phyloP scores from a whole-genome alignment of 2,329 filamentous ascomycete genomes.

The Akanthomyces lecanii region DNA sequence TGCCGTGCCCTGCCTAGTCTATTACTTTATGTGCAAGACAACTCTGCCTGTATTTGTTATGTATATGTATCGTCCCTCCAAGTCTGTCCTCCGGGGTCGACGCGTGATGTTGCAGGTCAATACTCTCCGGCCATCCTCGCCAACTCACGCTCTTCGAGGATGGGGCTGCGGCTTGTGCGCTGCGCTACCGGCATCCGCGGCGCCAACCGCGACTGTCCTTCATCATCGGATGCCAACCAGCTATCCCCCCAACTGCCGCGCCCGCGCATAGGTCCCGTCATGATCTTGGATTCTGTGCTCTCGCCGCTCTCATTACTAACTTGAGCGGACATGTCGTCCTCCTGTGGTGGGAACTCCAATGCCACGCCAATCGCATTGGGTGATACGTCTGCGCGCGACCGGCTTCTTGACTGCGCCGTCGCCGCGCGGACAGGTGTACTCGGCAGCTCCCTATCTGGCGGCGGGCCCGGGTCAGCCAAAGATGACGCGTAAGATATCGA shows the following conservation, averaged over 20 bases:
- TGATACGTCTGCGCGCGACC: neutral
- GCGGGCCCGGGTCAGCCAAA: constrained; percentile 37
- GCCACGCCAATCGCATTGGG: constrained; percentile 13
- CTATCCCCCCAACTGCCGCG: constrained; percentile 24
- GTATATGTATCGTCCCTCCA: neutral
- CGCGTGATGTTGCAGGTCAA: constrained; percentile 11
- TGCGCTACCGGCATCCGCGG: neutral
- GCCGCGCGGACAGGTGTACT: constrained; percentile 24
- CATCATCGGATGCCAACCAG: constrained; percentile 24
- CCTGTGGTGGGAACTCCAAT: constrained; percentile 4
- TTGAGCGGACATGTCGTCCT: neutral
- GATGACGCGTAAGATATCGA: constrained; percentile 4
- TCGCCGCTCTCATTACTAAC: constrained; percentile 2
- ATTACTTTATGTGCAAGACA: constrained; percentile 1
- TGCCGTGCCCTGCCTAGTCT: neutral
- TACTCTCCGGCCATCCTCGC: constrained; percentile 28
- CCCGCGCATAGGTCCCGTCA: constrained; percentile 15
- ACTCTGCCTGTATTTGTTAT: neutral
- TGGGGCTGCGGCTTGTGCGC: constrained; percentile 21
- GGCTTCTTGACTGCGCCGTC: neutral
- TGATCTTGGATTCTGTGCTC: constrained; percentile 9
- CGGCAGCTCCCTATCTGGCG: constrained; percentile 42
- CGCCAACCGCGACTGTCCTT: constrained; percentile 19
- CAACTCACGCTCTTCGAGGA: constrained; percentile 23
- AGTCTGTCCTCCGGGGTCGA: neutral